Evolutionary conservation across 2,329 filamentous ascomycete species (phyloP).

Genomic region (Xylariaceae sp.): DNA sequence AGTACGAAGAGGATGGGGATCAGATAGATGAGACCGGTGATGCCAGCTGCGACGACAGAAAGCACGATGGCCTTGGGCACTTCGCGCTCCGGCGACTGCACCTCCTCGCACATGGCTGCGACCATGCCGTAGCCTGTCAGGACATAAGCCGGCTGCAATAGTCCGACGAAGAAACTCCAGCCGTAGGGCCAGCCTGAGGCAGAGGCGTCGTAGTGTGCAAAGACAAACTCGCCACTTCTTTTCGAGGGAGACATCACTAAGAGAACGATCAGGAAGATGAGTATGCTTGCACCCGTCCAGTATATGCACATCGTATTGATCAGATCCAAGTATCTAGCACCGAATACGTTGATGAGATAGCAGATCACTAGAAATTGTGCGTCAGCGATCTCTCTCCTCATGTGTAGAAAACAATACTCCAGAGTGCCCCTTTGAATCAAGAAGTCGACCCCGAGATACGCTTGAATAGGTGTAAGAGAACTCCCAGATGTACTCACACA

Average conservation of each 20-base stretch:
- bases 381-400: no score
- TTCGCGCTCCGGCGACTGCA: constrained; percentile 63
- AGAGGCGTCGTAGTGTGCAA: constrained; percentile 63
- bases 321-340: constrained; percentile 54
- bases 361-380: no score
- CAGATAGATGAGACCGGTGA: constrained; percentile 64
- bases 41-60: constrained; percentile 60
- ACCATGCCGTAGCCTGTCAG: constrained; percentile 68
- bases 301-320: constrained; percentile 72
- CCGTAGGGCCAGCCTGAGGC: constrained; percentile 62
- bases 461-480: no score
- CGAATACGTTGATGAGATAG: constrained; percentile 62
- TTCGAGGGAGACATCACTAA: constrained; percentile 55
- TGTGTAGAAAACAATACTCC: no score
- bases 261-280: constrained; percentile 47
- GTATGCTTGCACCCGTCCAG: constrained; percentile 62
- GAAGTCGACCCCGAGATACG: no score
- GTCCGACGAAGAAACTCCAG: constrained; percentile 69
- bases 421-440: no score
- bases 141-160: constrained; percentile 61
- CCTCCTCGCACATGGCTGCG: constrained; percentile 68
- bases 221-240: constrained; percentile 60
- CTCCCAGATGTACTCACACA: no score
- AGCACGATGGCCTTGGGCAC: constrained; percentile 69
- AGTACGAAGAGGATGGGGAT: constrained; percentile 74